A percentile compares a stretch with the other conserved stretches of the same genome.
Conservation (phyloP, 768 basidiomycete genomes). For the Lactarius deliciosus region DNA sequence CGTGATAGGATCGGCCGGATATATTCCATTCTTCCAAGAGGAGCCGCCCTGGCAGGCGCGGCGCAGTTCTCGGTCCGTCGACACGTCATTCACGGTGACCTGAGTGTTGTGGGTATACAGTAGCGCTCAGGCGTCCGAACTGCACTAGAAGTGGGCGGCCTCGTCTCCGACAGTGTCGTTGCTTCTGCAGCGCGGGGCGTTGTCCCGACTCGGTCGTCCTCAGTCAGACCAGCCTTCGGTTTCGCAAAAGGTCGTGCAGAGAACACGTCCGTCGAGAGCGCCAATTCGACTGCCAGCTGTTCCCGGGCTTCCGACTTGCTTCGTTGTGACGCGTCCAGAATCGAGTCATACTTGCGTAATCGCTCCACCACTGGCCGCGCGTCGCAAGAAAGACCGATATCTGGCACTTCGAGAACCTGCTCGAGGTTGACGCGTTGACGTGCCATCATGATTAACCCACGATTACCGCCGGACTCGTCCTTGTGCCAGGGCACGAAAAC, state of each 20-base stretch:
- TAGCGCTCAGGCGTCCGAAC: conserved; percentile 63
- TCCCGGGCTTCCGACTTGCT: conserved; percentile 57
- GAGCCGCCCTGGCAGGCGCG: conserved; percentile 56
- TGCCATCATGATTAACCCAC: conserved; percentile 52
- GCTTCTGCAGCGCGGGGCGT: conserved; percentile 53
- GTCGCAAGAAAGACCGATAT: conserved; percentile 41
- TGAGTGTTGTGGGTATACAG: conserved; percentile 29
- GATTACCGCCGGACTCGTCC: conserved; percentile 45
- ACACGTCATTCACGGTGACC: not conserved
- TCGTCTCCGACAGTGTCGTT: conserved; percentile 50
- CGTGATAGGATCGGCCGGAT: conserved; percentile 56
- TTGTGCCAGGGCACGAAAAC: conserved; percentile 52
- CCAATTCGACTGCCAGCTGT: conserved; percentile 62
- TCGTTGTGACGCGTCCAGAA: conserved; percentile 41
- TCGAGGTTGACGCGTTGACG: conserved; percentile 49
- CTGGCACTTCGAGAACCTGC: conserved; percentile 42
- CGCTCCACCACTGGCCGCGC: conserved; percentile 39
- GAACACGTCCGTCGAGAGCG: conserved; percentile 57
- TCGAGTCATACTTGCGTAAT: conserved; percentile 48
- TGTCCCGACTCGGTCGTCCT: conserved; percentile 46
- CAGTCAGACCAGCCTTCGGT: conserved; percentile 20
- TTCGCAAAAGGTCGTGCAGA: conserved; percentile 45
- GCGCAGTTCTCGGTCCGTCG: conserved; percentile 31
- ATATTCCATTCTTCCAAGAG: conserved; percentile 69
- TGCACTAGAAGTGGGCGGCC: conserved; percentile 58